Percentiles rank a stretch among this genome's conserved stretches.
These are phyloP conservation scores for Primulina eburnea DNA, from an alignment of 257 asterid species.

Conservation along the genomic window DNA sequence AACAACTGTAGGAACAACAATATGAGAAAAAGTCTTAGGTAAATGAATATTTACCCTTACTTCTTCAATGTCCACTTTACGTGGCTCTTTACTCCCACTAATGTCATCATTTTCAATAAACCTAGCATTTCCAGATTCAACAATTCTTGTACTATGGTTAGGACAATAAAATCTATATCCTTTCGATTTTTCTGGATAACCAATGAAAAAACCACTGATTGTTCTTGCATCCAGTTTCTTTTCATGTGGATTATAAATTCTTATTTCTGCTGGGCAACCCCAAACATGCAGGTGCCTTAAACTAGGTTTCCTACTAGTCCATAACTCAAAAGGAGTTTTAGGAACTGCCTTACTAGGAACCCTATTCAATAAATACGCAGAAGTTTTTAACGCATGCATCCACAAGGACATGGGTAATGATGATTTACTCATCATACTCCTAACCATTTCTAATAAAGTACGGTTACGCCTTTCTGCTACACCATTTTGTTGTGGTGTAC, in stretches of 20 bases:
- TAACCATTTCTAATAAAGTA: no score
- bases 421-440: no score
- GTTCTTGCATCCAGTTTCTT: not conserved
- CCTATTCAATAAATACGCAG: no score
- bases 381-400: no score
- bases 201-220: not conserved
- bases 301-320: no score
- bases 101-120: not conserved
- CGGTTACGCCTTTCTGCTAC: no score
- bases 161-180: not conserved
- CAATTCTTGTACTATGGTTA: not conserved
- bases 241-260: not conserved
- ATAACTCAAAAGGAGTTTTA: no score
- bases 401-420: no score
- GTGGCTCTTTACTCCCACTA: not conserved
- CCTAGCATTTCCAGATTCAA: constrained; percentile 8
- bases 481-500: no score
- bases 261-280: not conserved
- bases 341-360: no score
- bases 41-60: not conserved
- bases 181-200: not conserved
- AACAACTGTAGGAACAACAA: not conserved
- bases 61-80: not conserved
- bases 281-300: no score
- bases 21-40: not conserved